Evolutionary conservation across 2,329 filamentous ascomycete species (phyloP).

Genomic region (Epichloe typhina): DNA sequence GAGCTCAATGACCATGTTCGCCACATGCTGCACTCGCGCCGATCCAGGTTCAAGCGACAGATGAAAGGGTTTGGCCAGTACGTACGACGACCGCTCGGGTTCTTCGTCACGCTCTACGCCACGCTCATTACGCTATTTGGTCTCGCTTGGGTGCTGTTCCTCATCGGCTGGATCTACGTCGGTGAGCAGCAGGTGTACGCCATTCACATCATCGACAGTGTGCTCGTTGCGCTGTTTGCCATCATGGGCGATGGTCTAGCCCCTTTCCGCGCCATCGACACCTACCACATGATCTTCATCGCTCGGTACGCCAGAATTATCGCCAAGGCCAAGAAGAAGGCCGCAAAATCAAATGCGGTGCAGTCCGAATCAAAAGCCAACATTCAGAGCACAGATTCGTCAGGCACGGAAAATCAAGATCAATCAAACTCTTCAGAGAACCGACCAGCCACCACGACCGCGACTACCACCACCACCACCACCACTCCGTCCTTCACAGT

Average conservation of each 20-base stretch:
- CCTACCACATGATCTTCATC: constrained; percentile 78
- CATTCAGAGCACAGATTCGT: constrained; percentile 7
- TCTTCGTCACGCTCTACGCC: constrained; percentile 74
- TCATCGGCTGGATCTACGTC: constrained; percentile 83
- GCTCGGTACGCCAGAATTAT: constrained; percentile 44
- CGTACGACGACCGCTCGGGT: constrained; percentile 61
- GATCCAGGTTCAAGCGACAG: constrained; percentile 64
- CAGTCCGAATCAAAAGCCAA: constrained; percentile 3
- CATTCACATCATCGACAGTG: constrained; percentile 57
- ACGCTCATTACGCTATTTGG: constrained; percentile 74
- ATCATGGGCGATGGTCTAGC: constrained; percentile 58
- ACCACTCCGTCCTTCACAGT: not conserved
- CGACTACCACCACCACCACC: not conserved
- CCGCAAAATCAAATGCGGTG: not conserved
- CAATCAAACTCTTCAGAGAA: not conserved
- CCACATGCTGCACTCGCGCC: constrained; percentile 73
- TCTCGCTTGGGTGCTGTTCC: constrained; percentile 78
- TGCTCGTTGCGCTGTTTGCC: constrained; percentile 57
- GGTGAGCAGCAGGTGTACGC: constrained; percentile 56
- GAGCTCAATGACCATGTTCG: constrained; percentile 77
- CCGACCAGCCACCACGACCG: not conserved
- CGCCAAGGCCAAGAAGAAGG: constrained; percentile 29
- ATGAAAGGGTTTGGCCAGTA: constrained; percentile 76
- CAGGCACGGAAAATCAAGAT: not conserved
- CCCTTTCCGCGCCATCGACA: constrained; percentile 67